Evolutionary conservation across 495 filamentous ascomycete genomes (phyloP), one percentile per base, ranked within the genome.

Genomic region (Astrothelium macrocarpum): DNA sequence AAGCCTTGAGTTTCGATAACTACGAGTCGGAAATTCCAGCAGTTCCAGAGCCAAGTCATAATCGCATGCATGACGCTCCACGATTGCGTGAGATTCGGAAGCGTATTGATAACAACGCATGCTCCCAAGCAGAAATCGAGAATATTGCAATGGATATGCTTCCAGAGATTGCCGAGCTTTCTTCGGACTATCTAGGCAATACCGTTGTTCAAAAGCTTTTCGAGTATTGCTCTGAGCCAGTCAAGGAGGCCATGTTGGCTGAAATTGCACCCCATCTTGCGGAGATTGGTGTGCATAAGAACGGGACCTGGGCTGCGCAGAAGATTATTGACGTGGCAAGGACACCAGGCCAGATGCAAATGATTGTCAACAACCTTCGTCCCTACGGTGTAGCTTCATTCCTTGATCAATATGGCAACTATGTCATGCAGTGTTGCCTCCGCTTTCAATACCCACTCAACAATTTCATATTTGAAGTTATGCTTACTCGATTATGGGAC

Each of bases 131-230:
- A 14, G 94, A 98, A 73, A 92, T 98, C 67, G 94, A 98, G 73
- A 87, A 87, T 65, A 95, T 92, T 69, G 95, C 94, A 34, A 78
- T 87, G 29, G 87, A 86, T 32, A 98, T 98, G 95, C 82, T 98
- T 18, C 89, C 91, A 31, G 94, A 98, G 76, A 91, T 98, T 71
- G 91, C 93, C 14, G 94, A 97, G 74, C 81, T 98, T 20, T 80
- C 94, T 23, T 92, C 90, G 11, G 94, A 98, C 71, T 98, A 98
- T 68, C 83, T 98, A 61, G 94, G 94, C 67, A 98, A 98, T 75
- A 98, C 94, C 0, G 94, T 98, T n/a, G 94, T 98, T 28, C 94
- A 98, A 75, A 97, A 97, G 75, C 77, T 98, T 59, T 98, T 97
- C 71, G 93, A 97, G 71, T 92, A 87, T 74, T 97, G 92, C 76